Percentiles rank a stretch among this genome's conserved stretches.
These are phyloP conservation scores for Sporisorium scitamineum DNA, from an alignment of 1,284 basidiomycete genomes.

Conservation along the genomic window DNA sequence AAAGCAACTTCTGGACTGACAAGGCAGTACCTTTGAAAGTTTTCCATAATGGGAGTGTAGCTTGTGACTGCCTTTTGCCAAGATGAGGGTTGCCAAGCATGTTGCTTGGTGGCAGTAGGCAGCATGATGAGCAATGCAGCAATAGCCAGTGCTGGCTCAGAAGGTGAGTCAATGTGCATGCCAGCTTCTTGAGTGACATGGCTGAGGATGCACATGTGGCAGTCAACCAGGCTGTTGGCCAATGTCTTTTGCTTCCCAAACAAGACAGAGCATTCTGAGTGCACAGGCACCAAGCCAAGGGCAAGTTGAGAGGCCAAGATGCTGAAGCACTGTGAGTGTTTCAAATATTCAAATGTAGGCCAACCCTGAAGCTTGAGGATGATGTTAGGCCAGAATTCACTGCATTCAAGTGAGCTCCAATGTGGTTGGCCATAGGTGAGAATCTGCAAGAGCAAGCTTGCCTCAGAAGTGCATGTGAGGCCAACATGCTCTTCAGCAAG, in stretches of 20 bases:
- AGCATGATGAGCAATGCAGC: slow-evolving; percentile 22
- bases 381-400: slow-evolving; percentile 8
- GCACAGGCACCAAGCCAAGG: background rate
- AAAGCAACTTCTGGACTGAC: background rate
- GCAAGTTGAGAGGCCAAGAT: slow-evolving; percentile 16
- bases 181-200: background rate
- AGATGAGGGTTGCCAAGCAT: too few species aligned
- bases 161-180: background rate
- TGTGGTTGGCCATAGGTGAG: slow-evolving; percentile 12
- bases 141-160: slow-evolving; percentile 14
- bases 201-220: slow-evolving; percentile 13
- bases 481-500: too few species aligned
- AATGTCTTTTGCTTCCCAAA: background rate
- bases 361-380: slow-evolving; percentile 5
- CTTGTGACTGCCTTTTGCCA: background rate
- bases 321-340: slow-evolving; percentile 1
- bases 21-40: background rate
- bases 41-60: slow-evolving; percentile 8
- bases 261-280: background rate
- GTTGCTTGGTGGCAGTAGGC: background rate
- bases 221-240: background rate
- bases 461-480: too few species aligned
- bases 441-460: too few species aligned
- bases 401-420: background rate
- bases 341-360: background rate